Percentiles rank a stretch among this genome's conserved stretches.
phyloP scores from a whole-genome alignment of 2,329 filamentous ascomycete species.

The Diplodia mutila region DNA sequence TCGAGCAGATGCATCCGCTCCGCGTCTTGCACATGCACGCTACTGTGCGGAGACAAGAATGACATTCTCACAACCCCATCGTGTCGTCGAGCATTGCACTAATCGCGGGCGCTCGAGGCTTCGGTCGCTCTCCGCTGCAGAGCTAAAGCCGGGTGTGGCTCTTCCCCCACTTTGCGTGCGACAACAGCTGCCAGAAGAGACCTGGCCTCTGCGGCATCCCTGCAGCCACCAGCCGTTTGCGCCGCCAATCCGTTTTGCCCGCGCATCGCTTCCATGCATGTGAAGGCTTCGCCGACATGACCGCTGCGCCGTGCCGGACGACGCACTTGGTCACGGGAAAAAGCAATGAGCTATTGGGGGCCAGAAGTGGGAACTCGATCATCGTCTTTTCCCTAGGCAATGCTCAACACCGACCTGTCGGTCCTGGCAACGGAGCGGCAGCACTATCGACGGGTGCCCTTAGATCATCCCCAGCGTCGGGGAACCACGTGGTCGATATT shows the following conservation, averaged over 20 bases:
- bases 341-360: slow-evolving; percentile 9
- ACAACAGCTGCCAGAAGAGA: background rate
- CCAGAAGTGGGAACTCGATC: slow-evolving; percentile 12
- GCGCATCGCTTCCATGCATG: slow-evolving; percentile 22
- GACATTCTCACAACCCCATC: background rate
- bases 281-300: slow-evolving; percentile 4
- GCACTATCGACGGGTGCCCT: background rate
- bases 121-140: background rate
- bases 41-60: background rate
- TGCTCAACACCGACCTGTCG: background rate
- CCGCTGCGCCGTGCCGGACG: background rate
- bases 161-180: slow-evolving; percentile 9
- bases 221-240: slow-evolving; percentile 7
- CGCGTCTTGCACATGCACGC: slow-evolving; percentile 10
- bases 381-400: background rate
- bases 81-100: background rate
- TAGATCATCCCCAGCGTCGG: background rate
- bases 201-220: background rate
- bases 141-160: slow-evolving; percentile 4
- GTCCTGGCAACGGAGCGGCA: background rate
- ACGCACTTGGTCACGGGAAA: background rate
- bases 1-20: slow-evolving; percentile 2
- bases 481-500: slow-evolving; percentile 3
- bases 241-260: background rate
- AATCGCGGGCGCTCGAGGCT: background rate